A percentile compares a stretch with the other conserved stretches of the same genome.
Conservation (phyloP, 192 early-diverging fungal genomes). For the Coemansia sp. region DNA sequence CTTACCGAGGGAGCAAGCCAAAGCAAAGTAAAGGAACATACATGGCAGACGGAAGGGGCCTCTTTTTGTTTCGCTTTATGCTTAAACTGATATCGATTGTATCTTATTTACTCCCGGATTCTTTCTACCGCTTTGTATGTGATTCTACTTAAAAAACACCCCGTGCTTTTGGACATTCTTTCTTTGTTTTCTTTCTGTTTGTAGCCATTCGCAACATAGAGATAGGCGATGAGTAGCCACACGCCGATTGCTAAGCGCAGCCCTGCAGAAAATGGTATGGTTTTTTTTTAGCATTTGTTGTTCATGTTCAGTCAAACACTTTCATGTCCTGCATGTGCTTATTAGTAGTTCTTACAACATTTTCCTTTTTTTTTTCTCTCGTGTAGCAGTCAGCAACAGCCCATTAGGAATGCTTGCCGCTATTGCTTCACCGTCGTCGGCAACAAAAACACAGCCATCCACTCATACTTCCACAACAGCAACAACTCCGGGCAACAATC, state of each 20-base stretch:
- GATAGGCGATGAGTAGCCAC: background rate
- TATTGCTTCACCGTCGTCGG: conserved; percentile 38
- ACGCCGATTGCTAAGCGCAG: conserved; percentile 3
- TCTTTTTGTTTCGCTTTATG: background rate
- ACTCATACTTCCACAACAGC: background rate
- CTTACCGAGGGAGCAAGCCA: background rate
- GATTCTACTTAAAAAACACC: too few relatives aligned
- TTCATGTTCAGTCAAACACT: background rate
- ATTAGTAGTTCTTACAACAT: background rate
- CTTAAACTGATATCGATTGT: background rate
- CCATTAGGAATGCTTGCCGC: conserved; percentile 48
- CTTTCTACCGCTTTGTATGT: background rate
- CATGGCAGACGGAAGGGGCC: too few relatives aligned
- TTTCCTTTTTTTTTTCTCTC: background rate
- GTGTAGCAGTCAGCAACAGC: conserved; percentile 26
- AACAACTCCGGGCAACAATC: background rate
- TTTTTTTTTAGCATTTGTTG: background rate
- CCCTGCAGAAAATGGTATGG: conserved; percentile 1
- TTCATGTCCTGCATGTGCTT: background rate
- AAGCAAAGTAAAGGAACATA: background rate
- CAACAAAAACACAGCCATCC: conserved; percentile 5
- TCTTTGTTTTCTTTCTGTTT: background rate
- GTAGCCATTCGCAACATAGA: background rate
- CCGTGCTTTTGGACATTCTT: background rate
- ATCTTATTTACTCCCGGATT: background rate